Percentiles rank a stretch among this genome's conserved stretches.
Evolutionary conservation across 441 rosid genomes (phyloP).

Genomic region (Macaranga tanarius): DNA sequence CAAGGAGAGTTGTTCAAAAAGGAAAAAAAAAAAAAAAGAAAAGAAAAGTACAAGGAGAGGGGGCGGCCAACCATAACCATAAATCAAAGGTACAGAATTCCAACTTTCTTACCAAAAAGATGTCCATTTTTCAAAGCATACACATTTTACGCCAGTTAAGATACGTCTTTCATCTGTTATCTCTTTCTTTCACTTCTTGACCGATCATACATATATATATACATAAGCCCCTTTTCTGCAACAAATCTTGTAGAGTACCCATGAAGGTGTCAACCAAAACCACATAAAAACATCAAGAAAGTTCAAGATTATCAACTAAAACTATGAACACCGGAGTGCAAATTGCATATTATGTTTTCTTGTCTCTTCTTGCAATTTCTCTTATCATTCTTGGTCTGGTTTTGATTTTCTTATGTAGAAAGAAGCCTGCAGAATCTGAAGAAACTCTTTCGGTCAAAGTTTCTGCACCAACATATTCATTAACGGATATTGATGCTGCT

Average conservation of each 20-base stretch:
- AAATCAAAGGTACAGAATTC: constrained; percentile 17
- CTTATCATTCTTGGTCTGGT: constrained; percentile 43
- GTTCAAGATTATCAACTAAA: neutral
- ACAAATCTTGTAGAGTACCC: neutral
- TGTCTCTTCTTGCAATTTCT: constrained; percentile 46
- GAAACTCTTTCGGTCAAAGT: constrained; percentile 33
- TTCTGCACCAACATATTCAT: constrained; percentile 40
- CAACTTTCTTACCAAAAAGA: constrained; percentile 36
- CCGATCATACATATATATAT: neutral
- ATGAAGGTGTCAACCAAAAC: neutral
- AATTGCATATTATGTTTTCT: constrained; percentile 44
- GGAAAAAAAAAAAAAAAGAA: too few relatives aligned
- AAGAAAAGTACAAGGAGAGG: neutral
- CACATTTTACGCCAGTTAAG: neutral
- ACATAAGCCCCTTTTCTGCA: too few relatives aligned
- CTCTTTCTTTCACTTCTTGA: neutral
- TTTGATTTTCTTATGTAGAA: constrained; percentile 51
- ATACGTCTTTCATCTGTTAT: neutral
- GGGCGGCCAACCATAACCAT: constrained; percentile 43
- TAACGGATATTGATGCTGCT: constrained; percentile 63
- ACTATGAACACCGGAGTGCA: constrained; percentile 37
- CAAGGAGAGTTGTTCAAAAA: neutral
- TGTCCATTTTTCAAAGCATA: constrained; percentile 29
- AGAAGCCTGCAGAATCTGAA: constrained; percentile 46
- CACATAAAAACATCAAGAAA: neutral